phyloP scores from a whole-genome alignment of 495 filamentous ascomycete genomes.

The Aspergillus hancockii region DNA sequence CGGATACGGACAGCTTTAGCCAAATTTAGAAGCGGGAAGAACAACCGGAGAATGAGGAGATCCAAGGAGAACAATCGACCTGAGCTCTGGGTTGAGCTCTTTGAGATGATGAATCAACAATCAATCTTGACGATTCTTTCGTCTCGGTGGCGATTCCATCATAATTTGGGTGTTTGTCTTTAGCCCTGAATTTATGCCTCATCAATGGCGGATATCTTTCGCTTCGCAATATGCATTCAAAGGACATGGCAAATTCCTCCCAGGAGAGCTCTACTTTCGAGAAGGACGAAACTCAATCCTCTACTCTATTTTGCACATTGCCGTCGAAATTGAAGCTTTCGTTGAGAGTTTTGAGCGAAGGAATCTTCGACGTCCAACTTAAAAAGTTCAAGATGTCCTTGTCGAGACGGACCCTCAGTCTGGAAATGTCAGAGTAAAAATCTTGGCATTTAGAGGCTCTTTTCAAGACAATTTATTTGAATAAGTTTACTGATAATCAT shows the following conservation, averaged over 20 bases:
- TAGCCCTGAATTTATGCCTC: conserved; percentile 31
- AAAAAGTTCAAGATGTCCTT: conserved; percentile 34
- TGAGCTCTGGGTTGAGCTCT: conserved; percentile 48
- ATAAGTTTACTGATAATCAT: no score
- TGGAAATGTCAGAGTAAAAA: conserved; percentile 52
- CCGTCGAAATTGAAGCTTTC: conserved; percentile 29
- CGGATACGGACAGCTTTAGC: conserved; percentile 23
- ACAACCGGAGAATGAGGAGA: conserved; percentile 26
- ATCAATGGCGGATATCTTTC: conserved; percentile 49
- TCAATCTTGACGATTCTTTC: conserved; percentile 49
- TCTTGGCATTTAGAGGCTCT: conserved; percentile 43
- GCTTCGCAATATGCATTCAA: conserved; percentile 38
- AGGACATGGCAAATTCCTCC: conserved; percentile 35
- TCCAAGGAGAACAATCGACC: conserved; percentile 39
- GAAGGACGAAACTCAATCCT: conserved; percentile 7
- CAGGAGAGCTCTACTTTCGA: conserved; percentile 25
- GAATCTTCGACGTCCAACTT: conserved; percentile 28
- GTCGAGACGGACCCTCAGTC: conserved; percentile 42
- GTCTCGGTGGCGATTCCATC: conserved; percentile 48
- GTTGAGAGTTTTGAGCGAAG: conserved; percentile 24
- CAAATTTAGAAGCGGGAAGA: conserved; percentile 23
- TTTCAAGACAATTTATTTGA: no score
- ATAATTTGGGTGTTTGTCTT: conserved; percentile 47
- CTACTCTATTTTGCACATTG: neutral
- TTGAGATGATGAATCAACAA: conserved; percentile 29